Conservation (phyloP, 805 yeast genomes). For the Maudiozyma saulgeensis region DNA sequence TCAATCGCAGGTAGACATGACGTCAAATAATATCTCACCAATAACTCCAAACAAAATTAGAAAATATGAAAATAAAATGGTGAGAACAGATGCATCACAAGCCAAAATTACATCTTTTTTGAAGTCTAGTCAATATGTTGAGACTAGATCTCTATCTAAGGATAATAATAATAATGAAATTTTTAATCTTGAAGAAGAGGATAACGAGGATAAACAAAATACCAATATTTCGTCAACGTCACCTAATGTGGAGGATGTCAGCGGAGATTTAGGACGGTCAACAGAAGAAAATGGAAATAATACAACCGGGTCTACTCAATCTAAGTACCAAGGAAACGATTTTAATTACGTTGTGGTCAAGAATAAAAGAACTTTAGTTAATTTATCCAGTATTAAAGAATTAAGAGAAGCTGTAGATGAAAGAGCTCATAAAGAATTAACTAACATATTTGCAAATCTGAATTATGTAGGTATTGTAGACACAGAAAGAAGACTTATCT, state of each 20-base stretch:
- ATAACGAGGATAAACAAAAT: neutral
- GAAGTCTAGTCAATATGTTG: constrained; percentile 6
- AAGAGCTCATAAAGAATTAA: constrained; percentile 41
- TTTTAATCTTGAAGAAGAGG: neutral
- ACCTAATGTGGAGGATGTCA: neutral
- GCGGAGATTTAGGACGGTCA: too few species aligned
- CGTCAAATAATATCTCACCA: neutral
- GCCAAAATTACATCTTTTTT: constrained; percentile 24
- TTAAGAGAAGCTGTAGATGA: constrained; percentile 44
- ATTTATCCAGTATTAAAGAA: constrained; percentile 48
- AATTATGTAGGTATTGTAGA: constrained; percentile 81
- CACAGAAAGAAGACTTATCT: constrained; percentile 53
- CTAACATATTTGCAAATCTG: constrained; percentile 58
- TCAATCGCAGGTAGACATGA: neutral
- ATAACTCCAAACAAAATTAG: constrained; percentile 12
- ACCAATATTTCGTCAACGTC: neutral
- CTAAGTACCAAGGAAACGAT: neutral
- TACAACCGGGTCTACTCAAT: too few species aligned
- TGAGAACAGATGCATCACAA: constrained; percentile 28
- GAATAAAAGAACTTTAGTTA: constrained; percentile 34
- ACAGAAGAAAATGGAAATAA: too few species aligned
- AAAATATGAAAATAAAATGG: constrained; percentile 27
- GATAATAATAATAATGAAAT: neutral
- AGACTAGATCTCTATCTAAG: neutral
- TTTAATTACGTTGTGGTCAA: constrained; percentile 10